Evolutionary conservation across 768 basidiomycete genomes (phyloP), one percentile per base, ranked within the genome.

Genomic region (Phlebiopsis gigantea): DNA sequence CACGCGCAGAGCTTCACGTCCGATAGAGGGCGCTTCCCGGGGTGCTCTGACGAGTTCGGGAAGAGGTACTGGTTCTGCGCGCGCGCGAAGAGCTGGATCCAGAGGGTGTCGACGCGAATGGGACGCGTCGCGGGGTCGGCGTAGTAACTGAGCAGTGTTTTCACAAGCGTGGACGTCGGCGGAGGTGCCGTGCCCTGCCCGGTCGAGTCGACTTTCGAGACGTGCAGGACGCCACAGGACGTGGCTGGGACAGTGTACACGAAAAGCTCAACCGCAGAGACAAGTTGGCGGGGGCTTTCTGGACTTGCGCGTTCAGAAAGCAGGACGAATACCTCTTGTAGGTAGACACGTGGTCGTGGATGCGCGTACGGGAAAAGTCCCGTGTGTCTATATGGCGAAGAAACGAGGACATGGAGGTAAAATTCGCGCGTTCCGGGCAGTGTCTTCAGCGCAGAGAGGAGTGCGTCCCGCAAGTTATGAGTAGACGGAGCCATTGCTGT

Each of bases 191-290:
- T 68, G 8, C 76, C 79, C 68, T 94, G 85, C 0, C 95, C 95
- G 0, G 95, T 92, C 10, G 93, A 85, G 69, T 99, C 97, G 53
- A 97, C 85, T 73, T 99, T 99, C 48, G 91, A 90, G 51, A 99
- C 77, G 69, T 98, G 97, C 29, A 98, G 70, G 30, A 98, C 79
- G 2, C 83, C 83, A 55, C 81, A 80, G 1, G 77, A 75, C 1
- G 90, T 87, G 4, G 80, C 61, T 2, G 91, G 88, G 49, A 95
- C 66, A 47, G 81, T 79, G 76, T 92, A 95, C 25, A 94, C 69
- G 39, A 71, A 78, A 0, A 83, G 88, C 68, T 95, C 91, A 57
- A 97, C 78, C n/a, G 82, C 94, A 3, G 85, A 78, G 29, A 91
- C 84, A 52, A 94, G 76, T 1, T 90, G 75, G 22, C 80, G 79